Conservation (phyloP, 2,329 filamentous ascomycete species). For the Neonectria neomacrospora region DNA sequence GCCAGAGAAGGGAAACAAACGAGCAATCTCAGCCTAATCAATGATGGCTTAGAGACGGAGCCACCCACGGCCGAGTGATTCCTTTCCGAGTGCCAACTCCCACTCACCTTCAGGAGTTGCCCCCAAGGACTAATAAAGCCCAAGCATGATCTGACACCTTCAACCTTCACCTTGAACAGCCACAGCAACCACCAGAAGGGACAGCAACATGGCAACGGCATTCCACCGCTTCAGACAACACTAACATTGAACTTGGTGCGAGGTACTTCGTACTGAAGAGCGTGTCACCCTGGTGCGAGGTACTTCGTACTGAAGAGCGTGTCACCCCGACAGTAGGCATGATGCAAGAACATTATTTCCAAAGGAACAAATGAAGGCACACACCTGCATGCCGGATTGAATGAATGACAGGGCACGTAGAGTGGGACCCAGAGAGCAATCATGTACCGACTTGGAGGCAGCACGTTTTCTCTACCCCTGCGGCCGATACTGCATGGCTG, state of each 20-base stretch:
- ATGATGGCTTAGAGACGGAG: background rate
- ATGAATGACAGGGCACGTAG: conserved; percentile 26
- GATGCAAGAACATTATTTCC: conserved; percentile 5
- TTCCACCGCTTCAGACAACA: background rate
- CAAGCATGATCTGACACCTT: conserved; percentile 3
- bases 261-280: background rate
- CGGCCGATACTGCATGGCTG: conserved; percentile 36
- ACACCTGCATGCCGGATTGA: conserved; percentile 22
- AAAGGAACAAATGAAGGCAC: conserved; percentile 18
- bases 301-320: background rate
- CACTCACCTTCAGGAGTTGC: background rate
- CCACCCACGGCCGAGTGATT: background rate
- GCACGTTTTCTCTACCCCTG: conserved; percentile 36
- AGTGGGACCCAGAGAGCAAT: conserved; percentile 1
- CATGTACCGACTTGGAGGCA: conserved; percentile 12
- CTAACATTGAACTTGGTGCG: background rate
- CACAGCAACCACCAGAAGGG: conserved; percentile 14
- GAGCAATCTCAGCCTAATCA: background rate
- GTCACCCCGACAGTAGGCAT: conserved; percentile 5
- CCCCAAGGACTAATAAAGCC: background rate
- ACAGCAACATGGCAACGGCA: conserved; percentile 21
- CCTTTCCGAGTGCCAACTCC: background rate
- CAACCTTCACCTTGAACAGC: conserved; percentile 2
- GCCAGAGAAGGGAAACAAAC: background rate
- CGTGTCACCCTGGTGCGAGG: background rate